These are phyloP conservation scores for Lachnellula arida DNA, from an alignment of 2,329 filamentous ascomycete genomes.

Conservation along the genomic window DNA sequence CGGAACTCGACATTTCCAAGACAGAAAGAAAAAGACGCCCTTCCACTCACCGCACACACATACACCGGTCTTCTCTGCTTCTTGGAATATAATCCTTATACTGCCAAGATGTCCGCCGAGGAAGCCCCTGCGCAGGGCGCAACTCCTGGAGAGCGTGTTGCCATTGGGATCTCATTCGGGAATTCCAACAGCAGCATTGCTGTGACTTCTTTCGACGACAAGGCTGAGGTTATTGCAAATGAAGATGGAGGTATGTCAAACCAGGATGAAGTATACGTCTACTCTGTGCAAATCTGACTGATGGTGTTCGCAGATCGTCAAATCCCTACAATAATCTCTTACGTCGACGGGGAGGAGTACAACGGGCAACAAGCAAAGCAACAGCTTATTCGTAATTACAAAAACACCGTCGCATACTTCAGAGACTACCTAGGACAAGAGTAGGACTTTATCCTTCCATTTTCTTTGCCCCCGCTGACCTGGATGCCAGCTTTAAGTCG, in stretches of 20 bases:
- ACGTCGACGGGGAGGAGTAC: conserved; percentile 94
- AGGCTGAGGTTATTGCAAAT: conserved; percentile 96
- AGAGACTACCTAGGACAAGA: conserved; percentile 93
- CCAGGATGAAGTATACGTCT: neutral
- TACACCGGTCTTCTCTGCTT: neutral
- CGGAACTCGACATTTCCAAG: neutral
- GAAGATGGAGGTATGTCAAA: conserved; percentile 81
- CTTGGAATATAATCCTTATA: neutral
- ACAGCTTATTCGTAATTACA: conserved; percentile 86
- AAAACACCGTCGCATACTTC: conserved; percentile 94
- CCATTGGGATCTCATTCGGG: conserved; percentile 95
- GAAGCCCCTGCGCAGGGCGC: conserved; percentile 18
- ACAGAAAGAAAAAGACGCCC: neutral
- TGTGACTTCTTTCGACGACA: conserved; percentile 87
- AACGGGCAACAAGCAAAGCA: conserved; percentile 92
- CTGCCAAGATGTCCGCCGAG: conserved; percentile 29
- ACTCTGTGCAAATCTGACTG: neutral
- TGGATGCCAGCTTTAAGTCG: conserved; percentile 67
- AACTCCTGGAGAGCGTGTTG: conserved; percentile 57
- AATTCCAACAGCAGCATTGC: conserved; percentile 99
- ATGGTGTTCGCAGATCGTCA: conserved; percentile 67
- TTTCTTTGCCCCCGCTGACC: conserved; percentile 18
- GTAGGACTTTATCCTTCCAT: conserved; percentile 44
- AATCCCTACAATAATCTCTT: conserved; percentile 91
- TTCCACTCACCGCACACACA: neutral